Evolutionary conservation across 257 asterid genomes (phyloP), one percentile per base, ranked within the genome.

Genomic region (Sherardia arvensis): DNA sequence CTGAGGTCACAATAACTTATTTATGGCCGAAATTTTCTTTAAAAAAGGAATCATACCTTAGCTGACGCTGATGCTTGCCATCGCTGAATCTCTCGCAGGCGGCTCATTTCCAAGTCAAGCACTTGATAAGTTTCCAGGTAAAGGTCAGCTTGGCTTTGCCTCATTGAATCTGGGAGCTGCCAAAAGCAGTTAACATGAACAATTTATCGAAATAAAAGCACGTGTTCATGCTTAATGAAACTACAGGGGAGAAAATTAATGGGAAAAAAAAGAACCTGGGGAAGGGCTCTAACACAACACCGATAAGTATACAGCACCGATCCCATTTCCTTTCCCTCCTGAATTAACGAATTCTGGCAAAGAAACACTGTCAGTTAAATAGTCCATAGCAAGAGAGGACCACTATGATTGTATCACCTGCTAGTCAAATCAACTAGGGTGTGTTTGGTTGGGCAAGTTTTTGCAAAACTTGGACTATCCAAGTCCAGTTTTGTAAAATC

Each of bases 71-170:
- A 82, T 61, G 96, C 90, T 80, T 93, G 99, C 99, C 99, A 93
- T n/a, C 88, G 84, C 78, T 93, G 97, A 76, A 93, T 90, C 80
- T 93, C 99, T 33, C 96, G 95, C 73, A 90, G 74, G 66, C 99
- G 96, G 83, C 97, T 90, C 99, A 90, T 93, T 79, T 93, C 99
- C 73, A 93, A 78, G 78, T 93, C 97, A 60, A 90, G 69, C 68
- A 92, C 99, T 92, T 92, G 99, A 80, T 93, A 93, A 54, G 97
- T 93, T 84, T 93, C 96, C 10, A 93, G 83, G 76, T 93, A 93
- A 63, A 93, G 74, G 66, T 93, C 97, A 59, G 99, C 99, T 80
- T 93, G 99, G 67, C 84, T 90, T 68, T 90, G 96, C 89, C 87
- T 87, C 95, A 90, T 87, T 36, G 96, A 82, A 77, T 90, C 97